Conservation (phyloP, 2,329 filamentous ascomycete species). For the Neopestalotiopsis clavispora region DNA sequence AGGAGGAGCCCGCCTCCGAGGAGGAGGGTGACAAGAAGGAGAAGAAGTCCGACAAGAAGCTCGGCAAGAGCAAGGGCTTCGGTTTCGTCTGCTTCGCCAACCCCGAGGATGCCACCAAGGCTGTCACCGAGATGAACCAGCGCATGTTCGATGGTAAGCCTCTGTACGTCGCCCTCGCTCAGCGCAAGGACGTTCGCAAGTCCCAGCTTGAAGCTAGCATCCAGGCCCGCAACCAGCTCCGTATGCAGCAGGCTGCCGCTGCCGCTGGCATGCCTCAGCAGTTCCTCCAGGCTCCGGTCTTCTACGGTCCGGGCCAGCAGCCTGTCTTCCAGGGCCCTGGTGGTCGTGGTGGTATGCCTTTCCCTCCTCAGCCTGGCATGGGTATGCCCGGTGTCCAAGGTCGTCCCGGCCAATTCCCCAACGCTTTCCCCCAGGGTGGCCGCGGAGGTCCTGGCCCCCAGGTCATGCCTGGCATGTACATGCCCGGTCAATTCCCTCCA, state of each 20-base stretch:
- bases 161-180: conserved; percentile 94
- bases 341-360: conserved; percentile 69
- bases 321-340: conserved; percentile 68
- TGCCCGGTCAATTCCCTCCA: conserved; percentile 81
- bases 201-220: conserved; percentile 99
- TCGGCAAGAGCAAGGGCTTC: conserved; percentile 99
- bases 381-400: conserved; percentile 76
- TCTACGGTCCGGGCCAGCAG: conserved; percentile 85
- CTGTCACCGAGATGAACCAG: conserved; percentile 99
- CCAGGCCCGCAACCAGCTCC: conserved; percentile 97
- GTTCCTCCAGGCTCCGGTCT: conserved; percentile 89
- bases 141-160: conserved; percentile 98
- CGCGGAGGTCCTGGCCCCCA: conserved; percentile 81
- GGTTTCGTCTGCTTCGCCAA: conserved; percentile 99
- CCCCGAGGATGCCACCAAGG: conserved; percentile 98
- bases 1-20: conserved; percentile 55
- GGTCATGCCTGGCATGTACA: conserved; percentile 87
- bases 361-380: conserved; percentile 64
- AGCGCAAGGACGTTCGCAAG: conserved; percentile 99
- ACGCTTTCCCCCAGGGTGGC: conserved; percentile 80
- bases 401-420: conserved; percentile 81
- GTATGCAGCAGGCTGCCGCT: conserved; percentile 96
- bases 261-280: conserved; percentile 87
- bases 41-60: conserved; percentile 67
- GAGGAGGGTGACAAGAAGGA: conserved; percentile 62